phyloP scores from a whole-genome alignment of 257 asterid species.

The Penstemon eatonii region DNA sequence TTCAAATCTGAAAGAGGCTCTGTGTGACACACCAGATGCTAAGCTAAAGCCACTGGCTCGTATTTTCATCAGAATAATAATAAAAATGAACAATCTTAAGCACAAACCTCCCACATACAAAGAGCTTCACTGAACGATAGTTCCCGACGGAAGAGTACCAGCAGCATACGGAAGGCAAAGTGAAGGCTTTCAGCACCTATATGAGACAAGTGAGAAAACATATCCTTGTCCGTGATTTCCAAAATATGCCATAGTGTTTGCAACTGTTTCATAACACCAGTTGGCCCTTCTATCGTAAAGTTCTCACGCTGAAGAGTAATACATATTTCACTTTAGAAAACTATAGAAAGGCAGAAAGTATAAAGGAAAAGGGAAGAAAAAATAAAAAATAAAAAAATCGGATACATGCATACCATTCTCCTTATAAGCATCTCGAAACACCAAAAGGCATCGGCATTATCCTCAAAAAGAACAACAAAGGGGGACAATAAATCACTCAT shows the following conservation, averaged over 20 bases:
- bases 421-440: conserved; percentile 98
- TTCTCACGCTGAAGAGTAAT: conserved; percentile 70
- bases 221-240: conserved; percentile 86
- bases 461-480: conserved; percentile 94
- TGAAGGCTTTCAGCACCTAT: conserved; percentile 99
- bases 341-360: conserved; percentile 20
- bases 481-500: conserved; percentile 98
- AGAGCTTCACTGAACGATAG: conserved; percentile 89
- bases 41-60: conserved; percentile 18
- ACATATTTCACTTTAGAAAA: conserved; percentile 24
- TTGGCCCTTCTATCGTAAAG: conserved; percentile 94
- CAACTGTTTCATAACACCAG: conserved; percentile 98
- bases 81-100: conserved; percentile 26
- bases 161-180: conserved; percentile 97
- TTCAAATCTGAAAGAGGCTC: conserved; percentile 21
- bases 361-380: conserved; percentile 16
- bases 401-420: conserved; percentile 63
- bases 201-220: conserved; percentile 76
- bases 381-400: neutral
- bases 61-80: conserved; percentile 17
- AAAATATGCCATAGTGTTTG: conserved; percentile 88
- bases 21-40: conserved; percentile 12
- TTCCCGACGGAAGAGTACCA: conserved; percentile 98
- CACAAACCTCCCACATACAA: conserved; percentile 98
- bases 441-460: conserved; percentile 99